Conservation (phyloP, 768 basidiomycete genomes). For the Pleurotus tuber-regium region DNA sequence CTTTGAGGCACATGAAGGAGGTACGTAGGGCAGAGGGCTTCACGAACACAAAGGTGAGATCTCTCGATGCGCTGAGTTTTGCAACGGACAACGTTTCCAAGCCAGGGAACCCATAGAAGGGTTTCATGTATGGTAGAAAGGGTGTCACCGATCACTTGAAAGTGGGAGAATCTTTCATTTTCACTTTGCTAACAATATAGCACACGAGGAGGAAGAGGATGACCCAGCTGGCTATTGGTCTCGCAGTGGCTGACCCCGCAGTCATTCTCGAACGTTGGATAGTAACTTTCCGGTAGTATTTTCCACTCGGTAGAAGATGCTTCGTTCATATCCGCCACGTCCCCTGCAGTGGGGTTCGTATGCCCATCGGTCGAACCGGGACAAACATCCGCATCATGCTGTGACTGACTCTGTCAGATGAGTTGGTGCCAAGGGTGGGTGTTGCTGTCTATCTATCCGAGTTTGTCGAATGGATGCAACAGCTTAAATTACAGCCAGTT, state of each 20-base stretch:
- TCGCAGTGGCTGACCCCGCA: conserved; percentile 3
- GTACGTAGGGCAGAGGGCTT: conserved; percentile 10
- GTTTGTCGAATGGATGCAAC: conserved; percentile 3
- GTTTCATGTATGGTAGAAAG: conserved; percentile 5
- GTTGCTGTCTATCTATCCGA: conserved; percentile 8
- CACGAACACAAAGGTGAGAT: neutral
- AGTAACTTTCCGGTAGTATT: conserved; percentile 7
- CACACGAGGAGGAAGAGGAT: neutral
- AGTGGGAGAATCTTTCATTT: conserved; percentile 7
- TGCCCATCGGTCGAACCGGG: conserved; percentile 12
- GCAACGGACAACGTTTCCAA: conserved; percentile 7
- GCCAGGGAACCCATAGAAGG: conserved; percentile 2
- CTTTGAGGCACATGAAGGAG: conserved; percentile 11
- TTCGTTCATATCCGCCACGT: conserved; percentile 10
- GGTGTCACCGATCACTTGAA: neutral
- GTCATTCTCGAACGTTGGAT: conserved; percentile 7
- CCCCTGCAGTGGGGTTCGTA: conserved; percentile 10
- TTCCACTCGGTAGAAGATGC: conserved; percentile 2
- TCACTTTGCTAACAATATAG: neutral
- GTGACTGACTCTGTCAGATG: conserved; percentile 10
- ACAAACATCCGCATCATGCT: conserved; percentile 8
- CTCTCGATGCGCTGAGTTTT: conserved; percentile 9
- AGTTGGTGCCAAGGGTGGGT: conserved; percentile 2
- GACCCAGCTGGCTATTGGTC: neutral
- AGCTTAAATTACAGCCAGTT: conserved; percentile 4